Evolutionary conservation across 2,329 filamentous ascomycete species (phyloP), one percentile per base, ranked within the genome.

Genomic region (Daldinia sp.): DNA sequence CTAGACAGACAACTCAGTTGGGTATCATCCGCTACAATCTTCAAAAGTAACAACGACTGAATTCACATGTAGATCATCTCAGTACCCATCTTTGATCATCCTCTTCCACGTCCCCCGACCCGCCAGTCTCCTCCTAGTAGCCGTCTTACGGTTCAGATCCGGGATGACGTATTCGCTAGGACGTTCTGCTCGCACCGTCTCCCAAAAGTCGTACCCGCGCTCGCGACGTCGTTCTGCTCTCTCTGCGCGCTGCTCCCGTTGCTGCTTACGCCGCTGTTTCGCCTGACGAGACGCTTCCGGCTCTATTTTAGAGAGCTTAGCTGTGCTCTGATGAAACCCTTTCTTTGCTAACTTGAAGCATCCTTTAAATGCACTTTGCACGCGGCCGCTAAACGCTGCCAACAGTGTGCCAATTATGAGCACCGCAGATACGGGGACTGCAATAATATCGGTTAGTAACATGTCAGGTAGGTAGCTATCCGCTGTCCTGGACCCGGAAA

Each of bases 341-440:
- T 56, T 57, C 3, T 60, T 67, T n/a, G 50, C 23, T 6, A 68
- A 37, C 9, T 70, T 67, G 70, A 76, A 79, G 23, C 70, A 65
- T 12, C 63, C 48, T 50, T 76, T 76, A 67, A 80, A 76, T 1
- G 73, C 46, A 2, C 68, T 53, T 68, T 82, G 81, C 1, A 81
- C 82, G 5, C 79, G 81, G 20, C 80, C 83, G 73, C 83, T 89
- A 78, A 88, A 90, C 0, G 88, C 88, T 1, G 85, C 79, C 0
- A 89, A 72, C 1, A 90, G 82, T 0, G 87, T 85, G 0, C 81
- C 71, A 1, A 80, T 72, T 44, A 90, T 86, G 7, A 90, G 73
- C 0, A 81, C 46, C n/a, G 77, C 79, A 42, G 83, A 89, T 6
- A 79, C 78, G 44, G 82, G 88, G 50, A 84, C 74, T 76, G 46